Evolutionary conservation across 495 filamentous ascomycete genomes (phyloP).

Genomic region (Xylaria telfairii): DNA sequence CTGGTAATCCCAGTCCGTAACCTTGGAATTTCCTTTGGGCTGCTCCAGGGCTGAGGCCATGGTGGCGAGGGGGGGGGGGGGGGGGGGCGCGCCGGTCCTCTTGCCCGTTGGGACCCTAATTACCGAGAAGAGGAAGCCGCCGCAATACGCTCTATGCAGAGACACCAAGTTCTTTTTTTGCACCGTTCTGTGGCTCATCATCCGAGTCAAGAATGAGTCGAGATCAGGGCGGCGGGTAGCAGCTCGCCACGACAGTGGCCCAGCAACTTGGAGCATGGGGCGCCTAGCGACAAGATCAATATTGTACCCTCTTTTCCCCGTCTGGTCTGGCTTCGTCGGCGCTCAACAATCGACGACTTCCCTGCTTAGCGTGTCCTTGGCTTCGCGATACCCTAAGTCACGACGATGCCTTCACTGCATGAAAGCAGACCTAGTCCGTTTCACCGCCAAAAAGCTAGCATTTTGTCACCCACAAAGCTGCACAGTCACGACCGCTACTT

Average conservation of each 20-base stretch:
- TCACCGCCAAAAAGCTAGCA: conserved; percentile 15
- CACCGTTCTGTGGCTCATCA: conserved; percentile 17
- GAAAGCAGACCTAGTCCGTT: conserved; percentile 1
- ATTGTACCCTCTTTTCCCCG: conserved; percentile 4
- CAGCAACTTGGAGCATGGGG: conserved; percentile 12
- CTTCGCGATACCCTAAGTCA: conserved; percentile 8
- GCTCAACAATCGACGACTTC: conserved; percentile 9
- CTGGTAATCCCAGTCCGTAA: conserved; percentile 19
- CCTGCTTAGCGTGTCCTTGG: conserved; percentile 19
- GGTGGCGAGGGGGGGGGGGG: conserved; percentile 14
- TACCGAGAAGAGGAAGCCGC: conserved; percentile 27
- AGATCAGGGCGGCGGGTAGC: conserved; percentile 20
- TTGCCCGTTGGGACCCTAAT: conserved; percentile 24
- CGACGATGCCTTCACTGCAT: conserved; percentile 17
- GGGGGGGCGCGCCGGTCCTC: conserved; percentile 11
- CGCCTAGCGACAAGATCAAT: conserved; percentile 1
- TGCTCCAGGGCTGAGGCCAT: conserved; percentile 16
- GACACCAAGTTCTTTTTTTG: conserved; percentile 1
- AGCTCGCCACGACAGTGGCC: conserved; percentile 24
- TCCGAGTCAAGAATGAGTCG: conserved; percentile 22
- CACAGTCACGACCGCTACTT: conserved; percentile 15
- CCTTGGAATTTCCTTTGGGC: conserved; percentile 18
- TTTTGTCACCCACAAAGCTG: conserved; percentile 9
- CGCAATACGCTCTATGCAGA: conserved; percentile 19
- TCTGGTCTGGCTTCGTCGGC: conserved; percentile 7